phyloP scores from a whole-genome alignment of 768 basidiomycete genomes.

The Lactarius sanguifluus region DNA sequence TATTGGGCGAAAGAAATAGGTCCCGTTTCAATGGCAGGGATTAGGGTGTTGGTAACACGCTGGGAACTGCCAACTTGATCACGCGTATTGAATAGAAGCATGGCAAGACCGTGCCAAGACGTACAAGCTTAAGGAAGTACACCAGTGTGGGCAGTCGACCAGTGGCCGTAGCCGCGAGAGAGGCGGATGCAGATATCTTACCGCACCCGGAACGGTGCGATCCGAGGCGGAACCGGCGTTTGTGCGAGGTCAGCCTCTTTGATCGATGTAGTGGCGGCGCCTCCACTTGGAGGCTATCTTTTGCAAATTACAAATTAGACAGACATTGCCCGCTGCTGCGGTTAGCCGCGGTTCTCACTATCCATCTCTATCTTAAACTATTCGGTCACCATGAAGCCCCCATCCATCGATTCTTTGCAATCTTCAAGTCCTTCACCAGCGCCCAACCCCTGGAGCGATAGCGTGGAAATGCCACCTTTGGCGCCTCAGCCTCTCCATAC shows the following conservation, averaged over 20 bases:
- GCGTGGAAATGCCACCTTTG: slow-evolving; percentile 9
- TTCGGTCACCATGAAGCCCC: not conserved
- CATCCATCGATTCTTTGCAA: slow-evolving; percentile 11
- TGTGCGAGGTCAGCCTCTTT: no score
- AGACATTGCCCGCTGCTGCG: not conserved
- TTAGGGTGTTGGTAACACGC: not conserved
- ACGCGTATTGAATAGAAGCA: not conserved
- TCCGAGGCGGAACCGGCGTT: not conserved
- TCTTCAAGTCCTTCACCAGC: not conserved
- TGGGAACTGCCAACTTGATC: not conserved
- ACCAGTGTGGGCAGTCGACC: not conserved
- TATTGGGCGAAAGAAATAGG: not conserved
- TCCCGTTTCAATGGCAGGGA: not conserved
- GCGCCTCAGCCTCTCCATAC: slow-evolving; percentile 8
- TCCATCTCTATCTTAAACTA: not conserved
- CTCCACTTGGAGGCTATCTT: no score
- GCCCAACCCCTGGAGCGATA: slow-evolving; percentile 25
- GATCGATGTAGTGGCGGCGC: no score
- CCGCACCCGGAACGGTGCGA: not conserved
- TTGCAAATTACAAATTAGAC: not conserved
- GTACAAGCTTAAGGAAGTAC: not conserved
- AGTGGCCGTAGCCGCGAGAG: no score
- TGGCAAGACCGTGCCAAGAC: not conserved
- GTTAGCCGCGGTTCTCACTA: not conserved
- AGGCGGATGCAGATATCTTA: no score